Base-by-base conservation (phyloP, 306 rosid genomes). In the Medicago lupulina region DNA sequence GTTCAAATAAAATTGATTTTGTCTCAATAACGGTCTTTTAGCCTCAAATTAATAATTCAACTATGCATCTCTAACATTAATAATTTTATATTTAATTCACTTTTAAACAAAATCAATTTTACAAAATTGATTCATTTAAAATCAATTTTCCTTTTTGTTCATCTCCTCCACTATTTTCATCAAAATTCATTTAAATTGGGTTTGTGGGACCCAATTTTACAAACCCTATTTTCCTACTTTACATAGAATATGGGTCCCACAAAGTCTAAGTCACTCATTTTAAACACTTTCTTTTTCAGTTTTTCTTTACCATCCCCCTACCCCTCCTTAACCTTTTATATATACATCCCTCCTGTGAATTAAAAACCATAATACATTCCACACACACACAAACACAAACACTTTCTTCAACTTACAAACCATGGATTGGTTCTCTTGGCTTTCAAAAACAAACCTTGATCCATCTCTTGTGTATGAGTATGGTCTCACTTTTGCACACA, bases 401-500 rank as follows among this genome's bases (percentile, higher is more conserved):
- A 74, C 6, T 77, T 60, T 7, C 59, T 73, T 71, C n/a, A 64
- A 78, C 54, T 71, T 8, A 60, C 1, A 13, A 75, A 76, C 84
- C 76, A 94, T 94, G 98, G 95, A 96, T 81, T 92, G 99, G 99
- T 89, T 87, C 87, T 87, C 98, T 18, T 90, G 99, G 99, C 89
- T 96, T 19, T 90, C 98, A 5, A 90, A 81, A 76, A 86, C 99
- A 4, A 74, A 71, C 68, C 88, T 96, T 9, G 93, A 96, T 53
- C 89, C 99, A 2, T 76, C 98, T 14, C 84, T 89, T 3, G 96
- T 92, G 9, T 89, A 95, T 55, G 96, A 92, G 55, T 95, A 92
- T 68, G 92, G 99, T 34, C 95, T 96, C 12, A 82, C 86, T 15
- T 87, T 96, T 67, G 78, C 97, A 6, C 92, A 89, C 81, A 92